phyloP scores from a whole-genome alignment of 805 yeast genomes.

The Sporopachydermia quercuum region DNA sequence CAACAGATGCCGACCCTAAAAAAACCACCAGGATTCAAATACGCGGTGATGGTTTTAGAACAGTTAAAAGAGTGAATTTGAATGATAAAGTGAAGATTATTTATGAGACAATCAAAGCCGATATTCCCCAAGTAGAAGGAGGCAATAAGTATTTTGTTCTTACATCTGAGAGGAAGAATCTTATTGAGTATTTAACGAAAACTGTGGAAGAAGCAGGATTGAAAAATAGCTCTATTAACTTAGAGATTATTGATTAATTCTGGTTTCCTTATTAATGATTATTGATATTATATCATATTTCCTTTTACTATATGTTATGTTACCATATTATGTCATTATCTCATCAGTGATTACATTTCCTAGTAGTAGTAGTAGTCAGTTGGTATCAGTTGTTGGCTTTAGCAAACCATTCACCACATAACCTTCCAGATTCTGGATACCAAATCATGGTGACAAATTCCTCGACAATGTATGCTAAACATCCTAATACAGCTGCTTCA shows the following conservation, averaged over 20 bases:
- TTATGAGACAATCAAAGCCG: conserved; percentile 53
- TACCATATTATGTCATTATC: neutral
- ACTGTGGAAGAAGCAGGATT: conserved; percentile 65
- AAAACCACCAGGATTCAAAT: conserved; percentile 69
- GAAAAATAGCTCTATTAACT: conserved; percentile 63
- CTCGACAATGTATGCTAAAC: no score
- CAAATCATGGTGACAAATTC: no score
- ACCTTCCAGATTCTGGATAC: no score
- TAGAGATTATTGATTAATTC: conserved; percentile 34
- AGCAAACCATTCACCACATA: no score
- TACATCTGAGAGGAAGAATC: conserved; percentile 40
- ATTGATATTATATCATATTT: no score
- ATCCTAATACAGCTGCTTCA: no score
- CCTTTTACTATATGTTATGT: no score
- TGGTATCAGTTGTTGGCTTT: no score
- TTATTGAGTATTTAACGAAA: conserved; percentile 35
- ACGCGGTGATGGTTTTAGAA: conserved; percentile 78
- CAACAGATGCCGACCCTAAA: conserved; percentile 34
- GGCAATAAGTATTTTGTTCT: conserved; percentile 39
- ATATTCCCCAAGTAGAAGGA: conserved; percentile 28
- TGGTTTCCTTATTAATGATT: neutral
- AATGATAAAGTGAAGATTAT: conserved; percentile 43
- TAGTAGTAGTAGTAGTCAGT: no score
- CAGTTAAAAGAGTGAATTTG: conserved; percentile 51
- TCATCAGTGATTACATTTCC: neutral